Conservation (phyloP, 805 yeast genomes). For the Metschnikowia peoriensis region DNA sequence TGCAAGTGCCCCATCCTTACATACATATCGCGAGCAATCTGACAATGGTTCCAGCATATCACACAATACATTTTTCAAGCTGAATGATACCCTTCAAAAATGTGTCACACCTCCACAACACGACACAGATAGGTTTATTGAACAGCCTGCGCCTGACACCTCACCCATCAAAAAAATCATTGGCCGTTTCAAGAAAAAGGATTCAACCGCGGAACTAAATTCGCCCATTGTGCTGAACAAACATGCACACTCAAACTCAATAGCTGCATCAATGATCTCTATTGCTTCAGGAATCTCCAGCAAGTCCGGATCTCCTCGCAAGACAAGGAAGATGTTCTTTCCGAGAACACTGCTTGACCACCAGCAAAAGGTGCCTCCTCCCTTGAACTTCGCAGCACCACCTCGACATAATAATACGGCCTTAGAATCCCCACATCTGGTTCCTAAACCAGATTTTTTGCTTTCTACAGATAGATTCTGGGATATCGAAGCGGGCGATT, state of each 20-base stretch:
- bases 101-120: conserved; percentile 16
- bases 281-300: conserved; percentile 27
- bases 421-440: background rate
- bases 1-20: conserved; percentile 38
- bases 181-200: conserved; percentile 23
- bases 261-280: conserved; percentile 27
- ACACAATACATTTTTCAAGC: conserved; percentile 7
- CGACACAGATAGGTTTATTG: background rate
- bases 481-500: conserved; percentile 33
- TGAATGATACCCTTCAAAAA: conserved; percentile 13
- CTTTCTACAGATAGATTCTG: conserved; percentile 18
- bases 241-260: conserved; percentile 20
- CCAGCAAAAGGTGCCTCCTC: conserved; percentile 5
- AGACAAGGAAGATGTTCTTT: conserved; percentile 24
- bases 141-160: conserved; percentile 14
- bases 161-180: conserved; percentile 34
- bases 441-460: background rate
- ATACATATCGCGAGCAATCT: conserved; percentile 30
- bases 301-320: conserved; percentile 33
- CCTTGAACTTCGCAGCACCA: background rate
- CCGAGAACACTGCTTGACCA: conserved; percentile 11
- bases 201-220: conserved; percentile 28
- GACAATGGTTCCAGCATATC: conserved; percentile 4
- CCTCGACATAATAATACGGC: background rate
- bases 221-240: conserved; percentile 21